A percentile compares a stretch with the other conserved stretches of the same genome.
phyloP scores from a whole-genome alignment of 352 stramenopile species.

The Nothophytophthora sp. region DNA sequence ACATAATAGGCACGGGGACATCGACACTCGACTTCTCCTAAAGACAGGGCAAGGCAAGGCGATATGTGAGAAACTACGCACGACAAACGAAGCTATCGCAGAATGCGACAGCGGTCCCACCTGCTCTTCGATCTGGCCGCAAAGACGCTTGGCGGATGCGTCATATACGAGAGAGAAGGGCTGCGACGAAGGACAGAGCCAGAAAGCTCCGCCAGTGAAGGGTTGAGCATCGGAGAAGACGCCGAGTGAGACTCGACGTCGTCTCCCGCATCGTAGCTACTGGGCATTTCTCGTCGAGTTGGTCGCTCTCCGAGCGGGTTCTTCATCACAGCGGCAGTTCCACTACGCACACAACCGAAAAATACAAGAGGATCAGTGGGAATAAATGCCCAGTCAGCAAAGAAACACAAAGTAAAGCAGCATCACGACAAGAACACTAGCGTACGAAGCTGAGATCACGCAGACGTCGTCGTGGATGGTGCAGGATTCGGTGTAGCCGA shows the following conservation, averaged over 20 bases:
- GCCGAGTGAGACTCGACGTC: constrained; percentile 33
- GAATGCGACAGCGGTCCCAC: constrained; percentile 7
- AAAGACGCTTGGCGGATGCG: constrained; percentile 14
- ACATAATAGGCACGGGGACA: constrained; percentile 93
- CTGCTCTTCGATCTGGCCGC: constrained; percentile 29
- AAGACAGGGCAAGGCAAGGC: background rate
- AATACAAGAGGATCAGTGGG: background rate
- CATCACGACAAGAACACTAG: background rate
- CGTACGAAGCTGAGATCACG: constrained; percentile 95
- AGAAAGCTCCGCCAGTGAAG: constrained; percentile 32
- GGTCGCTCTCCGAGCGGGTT: constrained; percentile 52
- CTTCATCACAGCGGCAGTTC: constrained; percentile 79
- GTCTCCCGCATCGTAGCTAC: constrained; percentile 46
- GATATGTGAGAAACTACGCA: constrained; percentile 4
- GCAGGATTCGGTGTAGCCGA: constrained; percentile 96
- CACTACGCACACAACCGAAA: constrained; percentile 28
- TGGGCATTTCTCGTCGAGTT: constrained; percentile 27
- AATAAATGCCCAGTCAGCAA: background rate
- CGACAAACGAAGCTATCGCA: background rate
- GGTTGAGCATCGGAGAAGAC: constrained; percentile 37
- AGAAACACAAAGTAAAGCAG: background rate
- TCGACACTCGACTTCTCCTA: constrained; percentile 46
- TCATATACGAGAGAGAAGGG: constrained; percentile 40
- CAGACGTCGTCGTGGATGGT: constrained; percentile 98
- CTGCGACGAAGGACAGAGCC: constrained; percentile 43